Conservation (phyloP, 1,284 basidiomycete genomes). For the Ganoderma lingzhi region DNA sequence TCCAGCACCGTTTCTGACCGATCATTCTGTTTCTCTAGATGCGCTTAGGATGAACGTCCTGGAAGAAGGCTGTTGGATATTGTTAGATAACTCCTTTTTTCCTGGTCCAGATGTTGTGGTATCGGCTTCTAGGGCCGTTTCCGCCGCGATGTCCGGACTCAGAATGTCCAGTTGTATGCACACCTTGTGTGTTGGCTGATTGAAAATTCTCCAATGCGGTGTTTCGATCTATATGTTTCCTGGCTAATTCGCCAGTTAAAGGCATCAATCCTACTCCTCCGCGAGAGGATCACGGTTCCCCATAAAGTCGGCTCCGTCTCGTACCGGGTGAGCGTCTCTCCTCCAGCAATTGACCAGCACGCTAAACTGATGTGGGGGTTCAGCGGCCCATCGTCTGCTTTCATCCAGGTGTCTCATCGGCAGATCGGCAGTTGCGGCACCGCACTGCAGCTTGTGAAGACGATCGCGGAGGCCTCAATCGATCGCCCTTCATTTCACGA, state of each 20-base stretch:
- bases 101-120: too few species aligned
- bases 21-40: too few species aligned
- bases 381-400: constrained; percentile 74
- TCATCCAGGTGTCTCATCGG: constrained; percentile 67
- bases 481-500: constrained; percentile 79
- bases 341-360: neutral
- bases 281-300: constrained; percentile 75
- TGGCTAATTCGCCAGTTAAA: constrained; percentile 59
- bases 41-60: too few species aligned
- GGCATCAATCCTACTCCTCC: constrained; percentile 73
- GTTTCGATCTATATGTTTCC: constrained; percentile 75
- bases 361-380: constrained; percentile 55
- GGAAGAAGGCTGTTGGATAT: too few species aligned
- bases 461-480: constrained; percentile 74
- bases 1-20: neutral
- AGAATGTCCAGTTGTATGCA: too few species aligned
- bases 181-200: too few species aligned
- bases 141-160: too few species aligned
- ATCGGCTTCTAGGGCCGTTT: too few species aligned
- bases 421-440: constrained; percentile 61
- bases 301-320: constrained; percentile 76
- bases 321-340: constrained; percentile 56
- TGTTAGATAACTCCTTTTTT: too few species aligned
- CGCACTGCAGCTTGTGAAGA: constrained; percentile 74
- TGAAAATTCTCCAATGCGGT: constrained; percentile 43